phyloP scores from a whole-genome alignment of 345 rosid species.

The Pseudoturritis turrita region DNA sequence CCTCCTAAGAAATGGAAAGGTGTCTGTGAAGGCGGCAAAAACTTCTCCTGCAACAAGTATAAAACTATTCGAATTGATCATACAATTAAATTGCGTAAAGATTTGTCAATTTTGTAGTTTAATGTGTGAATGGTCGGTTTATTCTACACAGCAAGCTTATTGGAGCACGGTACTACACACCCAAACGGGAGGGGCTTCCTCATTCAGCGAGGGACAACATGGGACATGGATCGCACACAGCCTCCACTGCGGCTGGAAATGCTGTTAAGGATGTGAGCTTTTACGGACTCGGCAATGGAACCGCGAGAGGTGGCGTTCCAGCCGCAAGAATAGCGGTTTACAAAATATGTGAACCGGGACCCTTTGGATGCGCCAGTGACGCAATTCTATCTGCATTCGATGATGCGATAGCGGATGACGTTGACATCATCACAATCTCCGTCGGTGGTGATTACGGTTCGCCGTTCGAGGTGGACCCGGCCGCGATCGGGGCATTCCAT shows the following conservation, averaged over 20 bases:
- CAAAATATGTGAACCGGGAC: slow-evolving; percentile 29
- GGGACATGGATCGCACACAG: slow-evolving; percentile 52
- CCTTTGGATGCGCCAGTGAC: background rate
- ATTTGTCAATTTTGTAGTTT: background rate
- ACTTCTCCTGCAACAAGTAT: slow-evolving; percentile 65
- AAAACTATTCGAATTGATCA: background rate
- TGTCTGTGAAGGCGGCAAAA: slow-evolving; percentile 32
- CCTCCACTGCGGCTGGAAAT: slow-evolving; percentile 59
- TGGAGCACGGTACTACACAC: slow-evolving; percentile 32
- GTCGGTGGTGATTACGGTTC: background rate
- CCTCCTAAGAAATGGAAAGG: slow-evolving; percentile 52
- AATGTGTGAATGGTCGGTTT: background rate
- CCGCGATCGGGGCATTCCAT: slow-evolving; percentile 50
- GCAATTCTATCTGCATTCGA: slow-evolving; percentile 39
- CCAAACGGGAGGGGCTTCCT: slow-evolving; percentile 14
- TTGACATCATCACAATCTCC: slow-evolving; percentile 38
- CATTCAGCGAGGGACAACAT: slow-evolving; percentile 19
- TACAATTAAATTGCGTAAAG: background rate
- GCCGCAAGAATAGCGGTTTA: slow-evolving; percentile 52
- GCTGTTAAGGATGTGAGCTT: slow-evolving; percentile 31
- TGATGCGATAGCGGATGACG: slow-evolving; percentile 46
- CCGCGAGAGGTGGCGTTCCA: slow-evolving; percentile 50
- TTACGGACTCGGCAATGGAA: slow-evolving; percentile 43
- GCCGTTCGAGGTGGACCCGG: background rate
- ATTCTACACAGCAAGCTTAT: slow-evolving; percentile 23